A percentile compares a stretch with the other conserved stretches of the same genome.
Conservation (phyloP, 768 basidiomycete genomes). For the Saitozyma sp. region DNA sequence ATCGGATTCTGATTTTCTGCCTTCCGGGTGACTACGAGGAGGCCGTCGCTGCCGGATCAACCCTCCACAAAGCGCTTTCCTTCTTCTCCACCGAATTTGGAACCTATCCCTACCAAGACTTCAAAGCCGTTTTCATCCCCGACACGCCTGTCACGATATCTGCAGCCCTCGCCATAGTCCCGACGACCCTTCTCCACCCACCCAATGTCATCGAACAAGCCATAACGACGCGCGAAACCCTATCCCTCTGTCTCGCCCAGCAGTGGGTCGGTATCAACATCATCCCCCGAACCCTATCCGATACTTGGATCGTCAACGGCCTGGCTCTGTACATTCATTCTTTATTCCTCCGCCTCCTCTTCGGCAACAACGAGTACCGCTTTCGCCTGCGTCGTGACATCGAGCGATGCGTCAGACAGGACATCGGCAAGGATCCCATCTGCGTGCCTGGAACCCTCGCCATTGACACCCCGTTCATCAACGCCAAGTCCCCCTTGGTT, state of each 20-base stretch:
- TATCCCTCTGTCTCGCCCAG: constrained; percentile 84
- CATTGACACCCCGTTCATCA: constrained; percentile 88
- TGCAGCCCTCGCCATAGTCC: constrained; percentile 65
- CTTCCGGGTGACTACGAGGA: constrained; percentile 80
- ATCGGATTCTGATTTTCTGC: constrained; percentile 81
- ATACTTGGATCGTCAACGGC: constrained; percentile 96
- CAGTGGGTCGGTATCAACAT: constrained; percentile 99
- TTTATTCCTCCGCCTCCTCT: constrained; percentile 76
- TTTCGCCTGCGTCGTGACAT: constrained; percentile 95
- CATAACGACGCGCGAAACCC: constrained; percentile 78
- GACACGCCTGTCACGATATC: constrained; percentile 54
- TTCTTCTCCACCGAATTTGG: constrained; percentile 90
- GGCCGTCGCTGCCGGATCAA: constrained; percentile 68
- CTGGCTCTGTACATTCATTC: constrained; percentile 86
- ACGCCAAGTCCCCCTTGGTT: constrained; percentile 92
- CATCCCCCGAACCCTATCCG: constrained; percentile 86
- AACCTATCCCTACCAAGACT: constrained; percentile 89
- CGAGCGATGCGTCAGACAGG: constrained; percentile 82
- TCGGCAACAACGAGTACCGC: constrained; percentile 96
- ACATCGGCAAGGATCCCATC: constrained; percentile 90
- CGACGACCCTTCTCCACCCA: constrained; percentile 78
- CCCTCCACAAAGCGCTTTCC: constrained; percentile 79
- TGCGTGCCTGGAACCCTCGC: constrained; percentile 84
- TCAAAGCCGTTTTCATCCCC: constrained; percentile 89
- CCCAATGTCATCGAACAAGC: constrained; percentile 91